phyloP scores from a whole-genome alignment of 23 red algal species.

The Gracilaria domingensis region DNA sequence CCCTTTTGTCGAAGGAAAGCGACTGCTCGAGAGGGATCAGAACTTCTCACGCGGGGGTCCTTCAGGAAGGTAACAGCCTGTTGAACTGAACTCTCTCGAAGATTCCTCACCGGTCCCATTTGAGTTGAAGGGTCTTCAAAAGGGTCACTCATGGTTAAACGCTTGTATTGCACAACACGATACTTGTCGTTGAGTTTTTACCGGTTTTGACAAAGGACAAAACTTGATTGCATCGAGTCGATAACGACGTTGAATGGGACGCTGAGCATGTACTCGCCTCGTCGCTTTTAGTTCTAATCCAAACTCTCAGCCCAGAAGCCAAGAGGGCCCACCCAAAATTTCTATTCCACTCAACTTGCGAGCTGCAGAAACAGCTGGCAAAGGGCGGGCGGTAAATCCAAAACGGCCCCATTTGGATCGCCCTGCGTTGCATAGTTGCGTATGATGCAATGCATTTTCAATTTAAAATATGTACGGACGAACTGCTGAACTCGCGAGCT shows the following conservation, averaged over 20 bases:
- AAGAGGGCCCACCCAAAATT: not conserved
- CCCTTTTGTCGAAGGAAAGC: constrained; percentile 63
- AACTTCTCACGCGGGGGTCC: constrained; percentile 66
- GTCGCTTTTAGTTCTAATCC: not conserved
- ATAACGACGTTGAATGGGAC: not conserved
- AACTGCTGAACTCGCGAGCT: not conserved
- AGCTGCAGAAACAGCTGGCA: not conserved
- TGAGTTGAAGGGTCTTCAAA: constrained; percentile 50
- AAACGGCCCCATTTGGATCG: constrained; percentile 28
- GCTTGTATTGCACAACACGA: constrained; percentile 1
- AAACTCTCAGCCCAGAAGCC: not conserved
- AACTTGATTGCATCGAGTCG: not conserved
- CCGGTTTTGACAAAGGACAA: not conserved
- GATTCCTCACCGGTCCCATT: not conserved
- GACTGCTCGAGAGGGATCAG: constrained; percentile 47
- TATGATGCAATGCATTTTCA: not conserved
- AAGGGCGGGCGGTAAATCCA: not conserved
- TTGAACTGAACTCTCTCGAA: constrained; percentile 62
- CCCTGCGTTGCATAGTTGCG: not conserved
- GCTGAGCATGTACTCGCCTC: not conserved
- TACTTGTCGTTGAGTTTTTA: not conserved
- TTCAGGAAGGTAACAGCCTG: constrained; percentile 72
- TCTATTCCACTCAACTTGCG: constrained; percentile 2
- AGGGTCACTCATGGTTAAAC: constrained; percentile 47
- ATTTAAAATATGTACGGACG: constrained; percentile 2